Conservation (phyloP, 2,329 filamentous ascomycete species). For the Ceratocystis diversiconidia region DNA sequence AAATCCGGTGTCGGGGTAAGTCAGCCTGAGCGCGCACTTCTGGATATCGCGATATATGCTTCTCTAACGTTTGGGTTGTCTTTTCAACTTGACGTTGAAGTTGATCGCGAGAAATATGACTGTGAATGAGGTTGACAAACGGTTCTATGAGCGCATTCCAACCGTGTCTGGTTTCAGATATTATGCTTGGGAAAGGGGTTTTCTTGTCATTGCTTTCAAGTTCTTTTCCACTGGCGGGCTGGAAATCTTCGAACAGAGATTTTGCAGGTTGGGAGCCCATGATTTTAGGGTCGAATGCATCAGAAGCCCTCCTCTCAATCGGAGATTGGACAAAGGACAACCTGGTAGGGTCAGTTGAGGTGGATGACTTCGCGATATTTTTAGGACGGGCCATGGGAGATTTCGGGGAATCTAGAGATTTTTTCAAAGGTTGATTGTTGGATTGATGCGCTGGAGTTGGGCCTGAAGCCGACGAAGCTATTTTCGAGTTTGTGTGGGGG, state of each 20-base stretch:
- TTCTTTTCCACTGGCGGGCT: no score
- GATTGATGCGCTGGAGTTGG: not conserved
- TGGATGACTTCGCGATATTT: no score
- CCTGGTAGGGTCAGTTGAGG: no score
- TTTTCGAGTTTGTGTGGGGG: not conserved
- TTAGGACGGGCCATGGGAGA: no score
- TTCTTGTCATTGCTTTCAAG: not conserved
- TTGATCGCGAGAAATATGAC: not conserved
- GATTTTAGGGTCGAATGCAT: no score
- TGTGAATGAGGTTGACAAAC: not conserved
- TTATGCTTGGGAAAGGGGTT: no score
- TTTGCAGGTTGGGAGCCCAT: no score
- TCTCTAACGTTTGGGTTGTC: conserved; percentile 5
- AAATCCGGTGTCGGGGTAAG: conserved; percentile 1
- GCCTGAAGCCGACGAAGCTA: not conserved
- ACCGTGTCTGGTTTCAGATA: not conserved
- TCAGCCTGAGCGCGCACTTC: conserved; percentile 9
- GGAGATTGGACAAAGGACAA: no score
- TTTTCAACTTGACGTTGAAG: not conserved
- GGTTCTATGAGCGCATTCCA: not conserved
- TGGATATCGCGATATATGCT: conserved; percentile 7
- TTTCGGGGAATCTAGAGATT: no score
- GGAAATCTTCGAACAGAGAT: no score
- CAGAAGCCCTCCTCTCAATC: no score
- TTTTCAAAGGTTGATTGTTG: not conserved